Conservation (phyloP, 78 protist genomes). For the Andalucia godoyi region DNA sequence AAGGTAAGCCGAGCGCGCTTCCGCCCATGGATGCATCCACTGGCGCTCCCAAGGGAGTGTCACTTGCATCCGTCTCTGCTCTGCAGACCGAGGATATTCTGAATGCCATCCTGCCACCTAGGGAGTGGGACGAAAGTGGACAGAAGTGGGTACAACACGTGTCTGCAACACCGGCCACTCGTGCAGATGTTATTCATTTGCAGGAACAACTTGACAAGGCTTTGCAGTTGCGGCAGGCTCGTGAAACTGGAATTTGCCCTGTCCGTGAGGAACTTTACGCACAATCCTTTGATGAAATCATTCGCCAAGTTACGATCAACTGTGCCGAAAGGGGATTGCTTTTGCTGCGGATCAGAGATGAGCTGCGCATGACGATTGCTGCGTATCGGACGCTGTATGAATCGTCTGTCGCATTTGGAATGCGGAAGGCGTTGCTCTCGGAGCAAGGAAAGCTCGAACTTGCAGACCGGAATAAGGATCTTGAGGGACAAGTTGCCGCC, state of each 20-base stretch:
- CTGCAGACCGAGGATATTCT: conserved; percentile 66
- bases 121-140: conserved; percentile 48
- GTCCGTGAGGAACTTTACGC: conserved; percentile 71
- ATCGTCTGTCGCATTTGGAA: conserved; percentile 69
- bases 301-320: conserved; percentile 79
- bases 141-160: conserved; percentile 71
- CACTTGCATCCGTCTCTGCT: neutral
- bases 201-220: conserved; percentile 44
- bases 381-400: conserved; percentile 73
- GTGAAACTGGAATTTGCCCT: conserved; percentile 82
- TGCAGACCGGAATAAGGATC: conserved; percentile 25
- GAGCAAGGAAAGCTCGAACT: conserved; percentile 53
- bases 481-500: conserved; percentile 38
- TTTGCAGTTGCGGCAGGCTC: conserved; percentile 54
- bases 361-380: conserved; percentile 66
- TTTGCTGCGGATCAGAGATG: conserved; percentile 75
- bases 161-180: conserved; percentile 74
- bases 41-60: neutral
- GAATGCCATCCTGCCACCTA: conserved; percentile 70
- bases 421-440: conserved; percentile 72
- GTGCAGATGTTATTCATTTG: conserved; percentile 67
- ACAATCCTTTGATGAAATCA: conserved; percentile 69
- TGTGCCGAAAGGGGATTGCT: conserved; percentile 83
- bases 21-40: no score
- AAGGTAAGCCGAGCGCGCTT: neutral